Evolutionary conservation across 2,329 filamentous ascomycete genomes (phyloP), one percentile per base, ranked within the genome.

Genomic region (Diaporthe sp.): DNA sequence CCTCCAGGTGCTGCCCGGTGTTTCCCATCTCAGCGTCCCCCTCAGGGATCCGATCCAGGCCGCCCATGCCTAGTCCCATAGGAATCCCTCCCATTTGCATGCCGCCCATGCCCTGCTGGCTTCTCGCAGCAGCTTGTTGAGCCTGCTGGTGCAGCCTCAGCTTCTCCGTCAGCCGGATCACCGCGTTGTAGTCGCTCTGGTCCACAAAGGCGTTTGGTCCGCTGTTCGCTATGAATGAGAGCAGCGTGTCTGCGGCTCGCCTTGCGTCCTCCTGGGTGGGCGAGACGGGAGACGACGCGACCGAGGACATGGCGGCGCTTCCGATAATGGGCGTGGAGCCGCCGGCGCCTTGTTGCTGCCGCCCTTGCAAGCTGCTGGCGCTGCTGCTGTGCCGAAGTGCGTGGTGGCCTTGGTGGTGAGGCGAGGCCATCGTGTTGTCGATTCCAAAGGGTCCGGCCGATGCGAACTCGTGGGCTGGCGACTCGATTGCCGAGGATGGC

Each of bases 261-360:
- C 94, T 90, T 5, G 96, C 96, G 83, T 98, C 95, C 79, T 98
- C 95, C 79, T 95, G 94, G 0, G 93, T 95, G 0, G 94, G 94
- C 2, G 93, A 94, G 39, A 85, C 90, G 1, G 92, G 89, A 68
- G 91, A 89, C 55, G 90, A 89, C 76, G 90, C 86, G 51, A 91
- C 86, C 2, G 85, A 84, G 78, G 57, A 84, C 73, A 79, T 83
- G 71, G 79, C 80, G 22, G 77, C 80, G 53, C 78, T 81, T 10
- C 63, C 77, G 5, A 77, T 82, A 15, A 81, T 79, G 2, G 81
- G 80, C 5, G 85, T 85, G 17, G 70, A 71, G 47, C 75, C 74
- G 57, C 39, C 67, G 10, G 13, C 57, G 37, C 81, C 80, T 9
- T 82, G 83, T 2, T 84, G 83, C 55, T 73, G 71, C n/a, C 60